Percentiles rank a stretch among this genome's conserved stretches.
These are phyloP conservation scores for Peziza echinospora DNA, from an alignment of 495 filamentous ascomycete genomes.

Conservation along the genomic window DNA sequence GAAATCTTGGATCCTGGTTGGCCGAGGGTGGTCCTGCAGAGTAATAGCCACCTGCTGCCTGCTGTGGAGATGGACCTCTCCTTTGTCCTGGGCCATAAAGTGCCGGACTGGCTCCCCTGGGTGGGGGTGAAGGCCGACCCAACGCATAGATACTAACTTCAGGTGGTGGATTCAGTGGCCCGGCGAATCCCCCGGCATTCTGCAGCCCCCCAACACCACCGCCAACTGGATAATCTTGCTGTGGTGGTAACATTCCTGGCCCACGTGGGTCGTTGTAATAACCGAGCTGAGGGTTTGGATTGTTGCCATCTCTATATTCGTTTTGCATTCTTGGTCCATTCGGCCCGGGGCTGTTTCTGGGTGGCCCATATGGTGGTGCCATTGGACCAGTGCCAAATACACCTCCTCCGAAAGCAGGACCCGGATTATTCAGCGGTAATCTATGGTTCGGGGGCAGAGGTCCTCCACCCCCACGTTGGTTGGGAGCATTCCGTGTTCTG, in stretches of 20 bases:
- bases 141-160: background rate
- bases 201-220: no score
- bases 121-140: background rate
- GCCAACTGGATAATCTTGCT: background rate
- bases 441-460: background rate
- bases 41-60: background rate
- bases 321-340: background rate
- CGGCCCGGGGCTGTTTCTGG: background rate
- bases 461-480: background rate
- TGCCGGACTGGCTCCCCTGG: background rate
- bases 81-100: background rate
- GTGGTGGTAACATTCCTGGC: background rate
- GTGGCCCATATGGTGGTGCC: background rate
- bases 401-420: background rate
- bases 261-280: background rate
- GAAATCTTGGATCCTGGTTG: slow-evolving; percentile 20
- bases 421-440: background rate
- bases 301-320: background rate
- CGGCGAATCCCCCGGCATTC: background rate
- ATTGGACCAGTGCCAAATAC: background rate
- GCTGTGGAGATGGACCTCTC: background rate
- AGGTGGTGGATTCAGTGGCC: background rate
- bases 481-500: background rate
- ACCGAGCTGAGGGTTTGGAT: slow-evolving; percentile 21
- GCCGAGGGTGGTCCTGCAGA: no score